Evolutionary conservation across 2,329 filamentous ascomycete species (phyloP), one percentile per base, ranked within the genome.

Genomic region (Ampelomyces quisqualis): DNA sequence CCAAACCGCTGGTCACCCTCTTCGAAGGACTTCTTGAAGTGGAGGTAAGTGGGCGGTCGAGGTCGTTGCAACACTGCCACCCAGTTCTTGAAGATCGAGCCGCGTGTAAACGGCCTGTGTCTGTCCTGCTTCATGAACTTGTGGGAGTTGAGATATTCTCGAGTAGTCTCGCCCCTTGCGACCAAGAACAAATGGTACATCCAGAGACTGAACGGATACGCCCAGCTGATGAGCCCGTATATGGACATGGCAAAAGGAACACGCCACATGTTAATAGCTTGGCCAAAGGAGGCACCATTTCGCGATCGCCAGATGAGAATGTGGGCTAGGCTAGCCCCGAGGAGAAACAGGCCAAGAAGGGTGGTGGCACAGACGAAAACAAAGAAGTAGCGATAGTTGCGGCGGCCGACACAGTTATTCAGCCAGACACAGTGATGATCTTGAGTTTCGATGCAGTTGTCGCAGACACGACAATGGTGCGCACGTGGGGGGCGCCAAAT

Each of bases 401-500:
- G 88, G 53, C 91, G 85, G 29, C 93, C 93, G 34, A 98, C 86
- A 58, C 93, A 98, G 68, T 98, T 98, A 72, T 98, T 98, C 50
- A 98, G 80, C 93, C 93, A 98, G 11, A 97, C 90, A 62, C 93
- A 98, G 70, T 98, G 93, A 63, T 98, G 93, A 62, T 98, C 93
- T 55, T 96, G 89, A 0, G 90, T 95, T 69, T 98, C 93, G 45
- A 98, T 81, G 67, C 93, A 98, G 68, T 94, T 96, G 70, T 98
- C 91, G 71, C 93, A 98, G 19, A 95, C 79, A 42, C 93, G 87
- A 70, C 93, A 98, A 71, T 98, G 93, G 64, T 98, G 94, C 43
- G 89, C 90, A 43, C 93, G 87, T 19, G 91, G 90, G 23, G 93
- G 93, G 2, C 93, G 86, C 93, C 93, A 98, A 55, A 98, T 90